Base-by-base conservation (phyloP, 352 stramenopile species). In the Globisporangium emineosum region DNA sequence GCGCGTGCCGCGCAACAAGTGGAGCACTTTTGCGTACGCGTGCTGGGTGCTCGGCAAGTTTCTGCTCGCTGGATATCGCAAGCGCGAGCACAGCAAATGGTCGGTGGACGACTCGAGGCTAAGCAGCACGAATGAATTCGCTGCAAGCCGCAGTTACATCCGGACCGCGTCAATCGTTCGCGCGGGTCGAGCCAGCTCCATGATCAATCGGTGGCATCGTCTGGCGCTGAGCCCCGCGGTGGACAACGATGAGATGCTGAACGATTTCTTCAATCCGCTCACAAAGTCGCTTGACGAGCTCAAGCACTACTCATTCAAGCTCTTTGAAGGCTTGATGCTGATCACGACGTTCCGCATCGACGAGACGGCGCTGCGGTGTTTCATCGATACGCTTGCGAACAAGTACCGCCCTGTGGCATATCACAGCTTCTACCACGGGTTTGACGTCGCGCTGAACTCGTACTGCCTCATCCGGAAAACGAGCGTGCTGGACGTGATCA, bases 361-460 rank as follows among this genome's bases (percentile, higher is more conserved):
- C 9, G 53, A 74, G 32, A 54, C 60, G 37, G 71, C 65, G 0
- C 71, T 93, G 3, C 76, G 65, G 13, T 66, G 62, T 43, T 93
- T 92, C 60, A 80, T 91, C 60, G 70, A 72, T 8, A 74, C 75
- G 10, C 62, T 93, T 21, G 77, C 73, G n/a, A 42, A 63, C 33
- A 79, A 65, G 43, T 95, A 96, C 57, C 77, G 81, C 5, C 61
- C 87, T 23, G 77, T 93, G 21, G 77, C 87, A 1, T 96, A 94
- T 57, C 88, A 96, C 74, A 96, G 81, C 66, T 94, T 91, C 47
- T 89, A 94, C 54, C 88, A 96, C 68, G 88, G 75, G 29, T 92
- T 96, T 45, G 81, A 91, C 49, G 88, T 96, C 23, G 81, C 83
- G 1, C 73, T 91, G 33, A 71, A 76, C 5, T 80, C 75, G 40